Evolutionary conservation across 495 filamentous ascomycete species (phyloP).

Genomic region (Lophium mytilinum): DNA sequence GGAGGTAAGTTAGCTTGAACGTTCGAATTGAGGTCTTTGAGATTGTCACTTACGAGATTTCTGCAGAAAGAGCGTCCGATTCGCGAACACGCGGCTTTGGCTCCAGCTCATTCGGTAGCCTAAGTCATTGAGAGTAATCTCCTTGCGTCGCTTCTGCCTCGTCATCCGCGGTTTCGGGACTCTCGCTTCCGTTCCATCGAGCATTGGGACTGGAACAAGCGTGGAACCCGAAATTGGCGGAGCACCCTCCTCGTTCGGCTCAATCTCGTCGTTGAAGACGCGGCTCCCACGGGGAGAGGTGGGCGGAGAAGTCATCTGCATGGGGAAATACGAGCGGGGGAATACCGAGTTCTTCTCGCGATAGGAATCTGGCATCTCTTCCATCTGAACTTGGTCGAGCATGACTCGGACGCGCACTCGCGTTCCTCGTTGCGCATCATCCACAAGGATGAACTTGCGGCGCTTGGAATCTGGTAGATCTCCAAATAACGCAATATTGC

Average conservation of each 20-base stretch:
- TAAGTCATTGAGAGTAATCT: constrained; percentile 80
- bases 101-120: constrained; percentile 94
- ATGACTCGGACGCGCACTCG: constrained; percentile 75
- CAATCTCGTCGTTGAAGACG: constrained; percentile 56
- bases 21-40: background rate
- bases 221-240: constrained; percentile 42
- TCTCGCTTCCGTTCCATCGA: constrained; percentile 60
- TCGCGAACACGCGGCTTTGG: constrained; percentile 80
- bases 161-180: constrained; percentile 67
- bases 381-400: constrained; percentile 79
- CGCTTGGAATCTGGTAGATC: constrained; percentile 79
- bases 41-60: constrained; percentile 67
- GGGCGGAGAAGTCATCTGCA: constrained; percentile 75
- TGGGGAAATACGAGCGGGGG: constrained; percentile 79
- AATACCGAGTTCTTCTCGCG: constrained; percentile 81
- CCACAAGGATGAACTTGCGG: constrained; percentile 92
- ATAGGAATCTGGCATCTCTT: constrained; percentile 91
- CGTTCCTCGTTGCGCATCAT: constrained; percentile 67
- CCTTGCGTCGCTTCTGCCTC: constrained; percentile 58
- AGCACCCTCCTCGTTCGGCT: constrained; percentile 37
- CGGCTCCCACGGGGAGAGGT: constrained; percentile 51
- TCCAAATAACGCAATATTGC: constrained; percentile 62
- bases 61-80: constrained; percentile 80
- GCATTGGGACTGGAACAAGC: constrained; percentile 61
- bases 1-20: constrained; percentile 13